Evolutionary conservation across 2,329 filamentous ascomycete species (phyloP).

Genomic region (Phialophora chinensis): DNA sequence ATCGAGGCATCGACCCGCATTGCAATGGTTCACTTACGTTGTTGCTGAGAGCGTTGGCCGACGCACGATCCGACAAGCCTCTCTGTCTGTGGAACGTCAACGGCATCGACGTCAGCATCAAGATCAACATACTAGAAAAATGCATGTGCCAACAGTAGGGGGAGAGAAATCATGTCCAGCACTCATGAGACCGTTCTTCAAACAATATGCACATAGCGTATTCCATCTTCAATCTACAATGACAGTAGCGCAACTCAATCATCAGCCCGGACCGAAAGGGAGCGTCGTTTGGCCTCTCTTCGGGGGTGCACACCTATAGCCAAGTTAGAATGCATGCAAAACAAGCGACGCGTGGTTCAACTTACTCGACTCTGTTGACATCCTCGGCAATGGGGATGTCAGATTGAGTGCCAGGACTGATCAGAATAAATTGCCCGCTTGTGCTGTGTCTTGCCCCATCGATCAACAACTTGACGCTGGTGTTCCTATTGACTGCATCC

Average conservation of each 20-base stretch:
- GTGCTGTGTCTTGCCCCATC: constrained; percentile 81
- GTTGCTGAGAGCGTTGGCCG: background rate
- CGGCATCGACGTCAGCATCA: background rate
- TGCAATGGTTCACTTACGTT: background rate
- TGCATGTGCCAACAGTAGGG: background rate
- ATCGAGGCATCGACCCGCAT: background rate
- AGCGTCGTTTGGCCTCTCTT: constrained; percentile 53
- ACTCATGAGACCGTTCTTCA: background rate
- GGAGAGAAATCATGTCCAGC: background rate
- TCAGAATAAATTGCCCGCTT: constrained; percentile 94
- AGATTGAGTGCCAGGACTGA: constrained; percentile 85
- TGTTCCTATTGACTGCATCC: constrained; percentile 93
- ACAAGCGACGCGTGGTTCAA: constrained; percentile 16
- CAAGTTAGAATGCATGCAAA: constrained; percentile 27
- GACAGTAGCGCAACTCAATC: background rate
- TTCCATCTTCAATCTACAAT: background rate
- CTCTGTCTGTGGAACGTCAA: background rate
- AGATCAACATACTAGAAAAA: background rate
- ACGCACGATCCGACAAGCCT: background rate
- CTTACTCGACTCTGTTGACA: constrained; percentile 53
- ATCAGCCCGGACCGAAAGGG: constrained; percentile 41
- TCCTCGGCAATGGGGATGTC: constrained; percentile 54
- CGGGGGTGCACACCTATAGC: constrained; percentile 50
- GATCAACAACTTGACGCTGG: constrained; percentile 95
- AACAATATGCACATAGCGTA: background rate